phyloP scores from a whole-genome alignment of 352 stramenopile species.

The Pythium angustatum region DNA sequence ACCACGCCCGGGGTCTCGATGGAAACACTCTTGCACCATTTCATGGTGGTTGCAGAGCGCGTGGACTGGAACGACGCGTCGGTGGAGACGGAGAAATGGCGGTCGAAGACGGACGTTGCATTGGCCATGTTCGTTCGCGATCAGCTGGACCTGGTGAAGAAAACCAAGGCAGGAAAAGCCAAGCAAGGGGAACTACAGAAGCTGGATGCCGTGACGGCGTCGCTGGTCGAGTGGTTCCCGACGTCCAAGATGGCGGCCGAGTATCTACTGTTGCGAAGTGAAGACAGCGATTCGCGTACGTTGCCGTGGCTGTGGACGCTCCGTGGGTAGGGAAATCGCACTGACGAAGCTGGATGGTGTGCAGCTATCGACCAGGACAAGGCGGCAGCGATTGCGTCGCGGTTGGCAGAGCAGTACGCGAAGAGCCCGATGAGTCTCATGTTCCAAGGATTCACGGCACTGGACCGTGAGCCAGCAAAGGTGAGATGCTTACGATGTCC shows the following conservation, averaged over 20 bases:
- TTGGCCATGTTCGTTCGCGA: constrained; percentile 73
- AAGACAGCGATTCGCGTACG: constrained; percentile 74
- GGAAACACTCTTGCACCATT: constrained; percentile 44
- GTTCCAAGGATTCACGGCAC: constrained; percentile 20
- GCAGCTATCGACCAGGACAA: constrained; percentile 13
- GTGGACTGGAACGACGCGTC: constrained; percentile 29
- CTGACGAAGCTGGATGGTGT: background rate
- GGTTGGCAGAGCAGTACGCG: constrained; percentile 4
- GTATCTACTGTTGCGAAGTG: constrained; percentile 68
- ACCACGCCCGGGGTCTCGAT: constrained; percentile 32
- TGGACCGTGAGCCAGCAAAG: background rate
- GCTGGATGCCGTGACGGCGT: constrained; percentile 50
- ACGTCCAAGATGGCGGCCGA: constrained; percentile 58
- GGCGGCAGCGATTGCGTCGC: background rate
- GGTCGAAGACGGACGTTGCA: constrained; percentile 40
- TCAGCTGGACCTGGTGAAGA: constrained; percentile 62
- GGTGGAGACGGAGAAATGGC: constrained; percentile 18
- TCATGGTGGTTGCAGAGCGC: constrained; percentile 41
- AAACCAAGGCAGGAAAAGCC: constrained; percentile 11
- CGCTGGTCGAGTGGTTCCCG: constrained; percentile 61
- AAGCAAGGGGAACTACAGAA: constrained; percentile 47
- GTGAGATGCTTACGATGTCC: no score
- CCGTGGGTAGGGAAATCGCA: no score
- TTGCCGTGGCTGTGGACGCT: no score
- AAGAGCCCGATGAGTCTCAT: constrained; percentile 30